Percentiles rank a stretch among this genome's conserved stretches.
Evolutionary conservation across 2,329 filamentous ascomycete genomes (phyloP).

Genomic region (Neophaeococcomyces mojaviensis): DNA sequence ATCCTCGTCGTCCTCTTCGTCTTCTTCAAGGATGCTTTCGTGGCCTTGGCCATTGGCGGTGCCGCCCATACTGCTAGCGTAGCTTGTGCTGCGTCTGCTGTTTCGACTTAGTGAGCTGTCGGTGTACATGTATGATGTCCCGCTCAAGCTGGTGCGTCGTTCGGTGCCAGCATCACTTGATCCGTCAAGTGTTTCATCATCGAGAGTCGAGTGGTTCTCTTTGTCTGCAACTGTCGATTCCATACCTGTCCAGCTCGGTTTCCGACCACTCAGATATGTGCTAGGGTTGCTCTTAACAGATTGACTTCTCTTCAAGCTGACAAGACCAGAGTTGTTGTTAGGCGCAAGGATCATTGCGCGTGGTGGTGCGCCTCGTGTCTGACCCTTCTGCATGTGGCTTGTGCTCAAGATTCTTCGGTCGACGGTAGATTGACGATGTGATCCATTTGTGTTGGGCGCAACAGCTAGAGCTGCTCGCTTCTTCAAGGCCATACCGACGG

Average conservation of each 20-base stretch:
- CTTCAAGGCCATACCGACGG: slow-evolving; percentile 42
- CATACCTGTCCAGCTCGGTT: slow-evolving; percentile 60
- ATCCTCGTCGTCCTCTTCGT: slow-evolving; percentile 24
- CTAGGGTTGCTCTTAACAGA: slow-evolving; percentile 60
- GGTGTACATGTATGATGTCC: slow-evolving; percentile 27
- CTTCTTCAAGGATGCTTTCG: slow-evolving; percentile 23
- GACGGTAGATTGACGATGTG: slow-evolving; percentile 38
- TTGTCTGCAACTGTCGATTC: slow-evolving; percentile 40
- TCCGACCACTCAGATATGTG: slow-evolving; percentile 46
- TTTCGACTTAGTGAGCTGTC: slow-evolving; percentile 36
- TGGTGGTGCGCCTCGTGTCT: slow-evolving; percentile 38
- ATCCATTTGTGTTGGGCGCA: slow-evolving; percentile 35
- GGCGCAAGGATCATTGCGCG: slow-evolving; percentile 30
- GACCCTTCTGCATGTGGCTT: slow-evolving; percentile 78
- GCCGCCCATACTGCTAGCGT: slow-evolving; percentile 33
- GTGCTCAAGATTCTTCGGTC: slow-evolving; percentile 80
- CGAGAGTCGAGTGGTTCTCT: slow-evolving; percentile 61
- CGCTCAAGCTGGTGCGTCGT: slow-evolving; percentile 36
- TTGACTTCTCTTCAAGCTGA: slow-evolving; percentile 67
- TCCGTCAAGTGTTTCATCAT: slow-evolving; percentile 35
- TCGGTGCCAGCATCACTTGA: slow-evolving; percentile 46
- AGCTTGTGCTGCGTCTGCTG: slow-evolving; percentile 27
- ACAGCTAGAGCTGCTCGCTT: slow-evolving; percentile 43
- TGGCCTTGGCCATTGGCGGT: slow-evolving; percentile 25
- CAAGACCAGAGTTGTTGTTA: slow-evolving; percentile 31